Conservation (phyloP, 2,329 filamentous ascomycete species). For the Diaporthe humulicola region DNA sequence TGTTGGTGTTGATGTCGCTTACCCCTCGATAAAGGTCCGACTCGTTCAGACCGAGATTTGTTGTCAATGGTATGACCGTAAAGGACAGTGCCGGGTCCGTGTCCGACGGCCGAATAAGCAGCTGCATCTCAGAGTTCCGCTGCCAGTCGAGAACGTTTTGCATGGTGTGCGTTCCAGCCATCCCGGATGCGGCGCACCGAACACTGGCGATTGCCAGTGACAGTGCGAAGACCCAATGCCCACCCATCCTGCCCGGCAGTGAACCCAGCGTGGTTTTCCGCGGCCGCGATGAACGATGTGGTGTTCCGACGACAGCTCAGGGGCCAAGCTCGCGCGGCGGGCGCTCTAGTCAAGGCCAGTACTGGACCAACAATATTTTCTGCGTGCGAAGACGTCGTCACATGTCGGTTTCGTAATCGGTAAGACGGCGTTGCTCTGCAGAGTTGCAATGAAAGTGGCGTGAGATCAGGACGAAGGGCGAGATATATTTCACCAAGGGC, state of each 20-base stretch:
- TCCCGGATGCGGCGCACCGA: slow-evolving; percentile 48
- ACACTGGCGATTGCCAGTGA: slow-evolving; percentile 50
- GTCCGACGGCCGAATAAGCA: slow-evolving; percentile 51
- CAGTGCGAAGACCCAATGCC: slow-evolving; percentile 44
- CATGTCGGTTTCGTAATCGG: slow-evolving; percentile 16
- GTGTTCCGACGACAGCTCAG: not conserved
- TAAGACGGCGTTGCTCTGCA: not conserved
- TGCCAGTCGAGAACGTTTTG: slow-evolving; percentile 55
- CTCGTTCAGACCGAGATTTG: slow-evolving; percentile 57
- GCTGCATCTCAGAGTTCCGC: slow-evolving; percentile 55
- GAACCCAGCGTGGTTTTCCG: slow-evolving; percentile 56
- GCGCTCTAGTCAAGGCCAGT: slow-evolving; percentile 19
- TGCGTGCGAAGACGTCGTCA: not conserved
- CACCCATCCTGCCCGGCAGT: slow-evolving; percentile 49
- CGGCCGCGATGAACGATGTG: slow-evolving; percentile 32
- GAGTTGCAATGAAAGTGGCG: not conserved
- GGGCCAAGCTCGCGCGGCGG: not conserved
- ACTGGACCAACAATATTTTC: slow-evolving; percentile 7
- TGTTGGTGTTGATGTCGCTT: slow-evolving; percentile 42
- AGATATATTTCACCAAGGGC: not conserved
- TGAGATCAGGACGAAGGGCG: not conserved
- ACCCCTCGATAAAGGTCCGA: slow-evolving; percentile 54
- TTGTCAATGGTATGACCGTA: slow-evolving; percentile 60
- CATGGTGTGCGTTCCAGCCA: slow-evolving; percentile 49
- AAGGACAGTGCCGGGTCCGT: slow-evolving; percentile 51